Evolutionary conservation across 169 alveolate species (phyloP), one percentile per base, ranked within the genome.

Genomic region (Theileria luwenshuni): DNA sequence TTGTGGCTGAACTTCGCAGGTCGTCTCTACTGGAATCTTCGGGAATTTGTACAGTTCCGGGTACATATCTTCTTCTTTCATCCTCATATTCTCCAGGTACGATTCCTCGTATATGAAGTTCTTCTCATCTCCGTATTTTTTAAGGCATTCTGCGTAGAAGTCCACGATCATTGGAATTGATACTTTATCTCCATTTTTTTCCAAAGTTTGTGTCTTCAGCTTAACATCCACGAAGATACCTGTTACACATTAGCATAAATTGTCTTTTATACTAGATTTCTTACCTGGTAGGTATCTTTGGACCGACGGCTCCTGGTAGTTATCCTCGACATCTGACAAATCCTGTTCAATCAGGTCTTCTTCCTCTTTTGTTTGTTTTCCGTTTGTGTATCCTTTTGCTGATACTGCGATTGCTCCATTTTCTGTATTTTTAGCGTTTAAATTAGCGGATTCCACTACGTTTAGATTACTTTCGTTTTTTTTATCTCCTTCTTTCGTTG

Each of bases 141-240:
- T 75, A 41, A 89, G 77, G 58, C 93, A 89, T 74, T 89, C 93
- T 25, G 69, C 72, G 65, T 80, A 89, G 73, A 89, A 89, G 84
- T 89, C 91, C 43, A 89, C 62, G 25, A 89, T 30, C 80, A 69
- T 67, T 52, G 89, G 89, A 8, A 74, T 41, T 23, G 54, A 69
- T 21, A 62, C 33, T 23, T 7, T 52, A 25, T 13, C 28, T 1
- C 79, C 84, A 5, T 41, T 28, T 23, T 32, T 25, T 23, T 79
- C 85, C 52, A 33, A 38, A 25, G 49, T 19, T 2, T 35, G 1
- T 12, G 61, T 47, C 77, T 79, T 79, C 48, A 79, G 62, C 74
- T 71, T 70, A 43, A 79, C 77, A 6, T 79, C 77, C 25, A 79
- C 83, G 58, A 27, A 72, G 27, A 79, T 67, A 32, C 86, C 86